These are phyloP conservation scores for Elaeagnus macrophylla DNA, from an alignment of 306 rosid genomes.

Conservation along the genomic window DNA sequence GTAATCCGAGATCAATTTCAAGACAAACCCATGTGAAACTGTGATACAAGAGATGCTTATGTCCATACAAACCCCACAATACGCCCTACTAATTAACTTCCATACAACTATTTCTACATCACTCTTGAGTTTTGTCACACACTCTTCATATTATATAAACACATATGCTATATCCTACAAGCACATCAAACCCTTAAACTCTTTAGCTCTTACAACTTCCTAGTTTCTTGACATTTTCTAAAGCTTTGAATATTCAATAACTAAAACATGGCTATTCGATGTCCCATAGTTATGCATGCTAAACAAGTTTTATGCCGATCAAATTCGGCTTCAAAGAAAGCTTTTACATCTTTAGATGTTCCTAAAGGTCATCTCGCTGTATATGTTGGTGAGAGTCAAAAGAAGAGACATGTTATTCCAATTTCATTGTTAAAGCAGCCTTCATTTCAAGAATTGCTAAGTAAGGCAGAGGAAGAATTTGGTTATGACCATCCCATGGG, in stretches of 20 bases:
- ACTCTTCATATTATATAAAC: not conserved
- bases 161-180: not conserved
- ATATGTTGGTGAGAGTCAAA: conserved; percentile 30
- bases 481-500: conserved; percentile 25
- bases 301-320: conserved; percentile 7
- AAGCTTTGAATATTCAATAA: too few relatives aligned
- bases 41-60: not conserved
- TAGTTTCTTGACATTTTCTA: too few relatives aligned
- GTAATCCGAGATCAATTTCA: not conserved
- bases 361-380: conserved; percentile 36
- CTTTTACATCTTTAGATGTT: not conserved
- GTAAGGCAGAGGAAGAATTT: conserved; percentile 19
- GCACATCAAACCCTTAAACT: not conserved
- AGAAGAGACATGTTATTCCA: conserved; percentile 30
- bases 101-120: too few relatives aligned
- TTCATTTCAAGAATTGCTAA: conserved; percentile 10
- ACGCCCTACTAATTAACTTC: not conserved
- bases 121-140: not conserved
- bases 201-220: not conserved
- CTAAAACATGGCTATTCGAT: not conserved
- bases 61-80: not conserved
- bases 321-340: not conserved
- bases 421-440: conserved; percentile 14
- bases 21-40: conserved; percentile 20
- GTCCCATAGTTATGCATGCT: conserved; percentile 6